These are phyloP conservation scores for Hysterangium stoloniferum DNA, from an alignment of 768 basidiomycete species.

Conservation along the genomic window DNA sequence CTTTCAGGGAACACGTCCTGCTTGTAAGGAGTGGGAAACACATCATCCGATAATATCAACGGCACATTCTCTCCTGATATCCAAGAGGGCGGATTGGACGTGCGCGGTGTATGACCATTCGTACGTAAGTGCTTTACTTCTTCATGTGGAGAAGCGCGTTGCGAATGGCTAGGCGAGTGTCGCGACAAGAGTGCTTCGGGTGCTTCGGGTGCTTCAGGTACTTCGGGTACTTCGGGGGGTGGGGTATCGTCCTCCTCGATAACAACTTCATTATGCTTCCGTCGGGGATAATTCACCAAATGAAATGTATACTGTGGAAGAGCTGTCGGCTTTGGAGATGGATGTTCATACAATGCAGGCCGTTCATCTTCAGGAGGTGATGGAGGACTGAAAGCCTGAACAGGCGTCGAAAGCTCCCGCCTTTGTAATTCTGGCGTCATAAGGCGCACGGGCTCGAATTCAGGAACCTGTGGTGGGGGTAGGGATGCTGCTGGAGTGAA, in stretches of 20 bases:
- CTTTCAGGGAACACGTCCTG: slow-evolving; percentile 59
- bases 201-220: slow-evolving; percentile 17
- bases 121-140: no score
- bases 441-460: background rate
- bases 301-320: slow-evolving; percentile 10
- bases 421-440: no score
- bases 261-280: slow-evolving; percentile 5
- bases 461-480: slow-evolving; percentile 52
- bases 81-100: slow-evolving; percentile 45
- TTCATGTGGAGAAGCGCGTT: background rate
- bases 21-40: slow-evolving; percentile 38
- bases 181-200: background rate
- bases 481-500: slow-evolving; percentile 36
- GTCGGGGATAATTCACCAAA: slow-evolving; percentile 5
- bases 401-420: background rate
- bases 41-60: slow-evolving; percentile 34
- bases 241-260: slow-evolving; percentile 10
- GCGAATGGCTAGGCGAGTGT: slow-evolving; percentile 5
- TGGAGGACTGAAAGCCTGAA: background rate
- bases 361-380: slow-evolving; percentile 3
- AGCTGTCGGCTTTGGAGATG: background rate
- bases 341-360: background rate
- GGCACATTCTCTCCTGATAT: slow-evolving; percentile 33
- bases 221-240: slow-evolving; percentile 12
- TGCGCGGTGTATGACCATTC: slow-evolving; percentile 34